Conservation (phyloP, 1,139 yeast species). For the Yamadazyma atmosphaerica region DNA sequence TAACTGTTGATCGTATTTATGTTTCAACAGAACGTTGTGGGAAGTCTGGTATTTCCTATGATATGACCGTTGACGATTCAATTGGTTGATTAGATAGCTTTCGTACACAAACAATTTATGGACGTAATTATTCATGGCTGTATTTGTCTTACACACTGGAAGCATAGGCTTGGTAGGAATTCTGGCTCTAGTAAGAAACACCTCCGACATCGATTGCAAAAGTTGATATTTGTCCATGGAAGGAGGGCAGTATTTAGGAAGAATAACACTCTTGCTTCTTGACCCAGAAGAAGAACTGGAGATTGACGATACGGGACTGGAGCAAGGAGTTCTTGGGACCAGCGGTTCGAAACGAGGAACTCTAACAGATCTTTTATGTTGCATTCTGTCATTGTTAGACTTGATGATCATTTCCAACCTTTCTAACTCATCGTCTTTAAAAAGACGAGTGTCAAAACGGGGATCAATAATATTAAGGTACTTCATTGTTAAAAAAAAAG, state of each 20-base stretch:
- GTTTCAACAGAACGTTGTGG: slow-evolving; percentile 7
- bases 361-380: slow-evolving; percentile 4
- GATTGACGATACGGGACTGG: background rate
- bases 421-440: slow-evolving; percentile 9
- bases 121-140: slow-evolving; percentile 23
- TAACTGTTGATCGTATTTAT: slow-evolving; percentile 8
- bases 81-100: slow-evolving; percentile 8
- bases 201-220: slow-evolving; percentile 3
- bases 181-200: background rate
- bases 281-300: background rate
- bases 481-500: background rate
- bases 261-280: background rate
- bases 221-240: slow-evolving; percentile 3
- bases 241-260: slow-evolving; percentile 10
- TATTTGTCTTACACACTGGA: slow-evolving; percentile 25
- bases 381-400: slow-evolving; percentile 6
- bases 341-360: slow-evolving; percentile 4
- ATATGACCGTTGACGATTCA: slow-evolving; percentile 9
- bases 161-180: slow-evolving; percentile 16
- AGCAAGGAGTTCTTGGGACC: background rate
- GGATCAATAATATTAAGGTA: slow-evolving; percentile 18
- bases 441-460: slow-evolving; percentile 12
- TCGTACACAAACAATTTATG: slow-evolving; percentile 22
- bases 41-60: slow-evolving; percentile 6
- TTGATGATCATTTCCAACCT: slow-evolving; percentile 6